Conservation (phyloP, 441 rosid genomes). For the Breynia disticha region DNA sequence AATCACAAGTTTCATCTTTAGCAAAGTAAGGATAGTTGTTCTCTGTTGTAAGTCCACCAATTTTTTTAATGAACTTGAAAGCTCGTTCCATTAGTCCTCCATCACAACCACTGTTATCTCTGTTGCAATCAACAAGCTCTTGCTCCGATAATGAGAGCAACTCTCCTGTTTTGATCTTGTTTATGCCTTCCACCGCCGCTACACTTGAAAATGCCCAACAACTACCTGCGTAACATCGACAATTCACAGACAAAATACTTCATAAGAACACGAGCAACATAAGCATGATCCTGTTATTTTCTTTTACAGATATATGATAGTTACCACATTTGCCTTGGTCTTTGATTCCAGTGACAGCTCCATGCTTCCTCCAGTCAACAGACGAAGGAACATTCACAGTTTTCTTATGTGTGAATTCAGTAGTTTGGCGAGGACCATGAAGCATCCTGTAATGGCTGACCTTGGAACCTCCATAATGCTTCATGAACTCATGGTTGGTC, state of each 20-base stretch:
- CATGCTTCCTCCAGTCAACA: conserved; percentile 69
- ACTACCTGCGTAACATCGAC: conserved; percentile 33
- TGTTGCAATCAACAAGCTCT: conserved; percentile 57
- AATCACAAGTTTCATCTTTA: conserved; percentile 36
- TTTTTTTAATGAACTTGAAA: conserved; percentile 47
- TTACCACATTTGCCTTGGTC: conserved; percentile 73
- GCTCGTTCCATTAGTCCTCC: conserved; percentile 81
- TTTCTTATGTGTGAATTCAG: conserved; percentile 33
- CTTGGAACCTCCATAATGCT: conserved; percentile 51
- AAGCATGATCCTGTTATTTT: too few species aligned
- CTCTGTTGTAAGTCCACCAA: conserved; percentile 59
- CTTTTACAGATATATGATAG: not conserved
- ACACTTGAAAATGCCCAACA: conserved; percentile 85
- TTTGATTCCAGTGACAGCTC: conserved; percentile 61
- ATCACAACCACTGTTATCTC: conserved; percentile 52
- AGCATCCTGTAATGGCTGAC: conserved; percentile 53
- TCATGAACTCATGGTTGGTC: conserved; percentile 62
- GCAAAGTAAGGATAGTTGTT: conserved; percentile 51
- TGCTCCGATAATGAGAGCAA: conserved; percentile 61
- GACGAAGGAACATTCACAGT: conserved; percentile 29
- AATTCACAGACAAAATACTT: not conserved
- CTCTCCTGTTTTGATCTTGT: conserved; percentile 51
- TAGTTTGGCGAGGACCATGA: conserved; percentile 24
- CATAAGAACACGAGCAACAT: not conserved
- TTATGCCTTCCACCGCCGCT: conserved; percentile 69